A percentile compares a stretch with the other conserved stretches of the same genome.
phyloP scores from a whole-genome alignment of 331 rosid species.

The Acacia pycnantha region DNA sequence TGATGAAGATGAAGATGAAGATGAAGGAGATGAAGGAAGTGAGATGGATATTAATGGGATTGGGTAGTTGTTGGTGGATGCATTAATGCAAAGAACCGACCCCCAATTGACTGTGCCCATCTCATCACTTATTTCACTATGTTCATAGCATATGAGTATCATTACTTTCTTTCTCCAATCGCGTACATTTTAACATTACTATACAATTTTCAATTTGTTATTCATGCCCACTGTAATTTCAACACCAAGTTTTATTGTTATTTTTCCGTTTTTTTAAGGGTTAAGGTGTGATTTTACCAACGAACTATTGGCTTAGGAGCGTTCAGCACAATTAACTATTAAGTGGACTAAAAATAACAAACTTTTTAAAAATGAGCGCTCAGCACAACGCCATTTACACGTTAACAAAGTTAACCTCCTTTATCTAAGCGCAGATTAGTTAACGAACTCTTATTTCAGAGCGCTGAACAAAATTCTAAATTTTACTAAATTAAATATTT shows the following conservation, averaged over 20 bases:
- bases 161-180: not conserved
- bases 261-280: no score
- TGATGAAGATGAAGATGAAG: not conserved
- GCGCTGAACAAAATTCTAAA: no score
- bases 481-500: no score
- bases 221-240: not conserved
- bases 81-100: constrained; percentile 37
- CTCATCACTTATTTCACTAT: not conserved
- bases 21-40: not conserved
- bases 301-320: no score
- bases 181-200: not conserved
- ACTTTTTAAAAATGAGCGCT: no score
- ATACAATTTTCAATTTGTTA: not conserved
- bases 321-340: no score
- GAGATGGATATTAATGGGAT: constrained; percentile 40
- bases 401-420: no score
- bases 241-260: not conserved
- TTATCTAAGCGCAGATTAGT: no score
- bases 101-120: not conserved
- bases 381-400: no score
- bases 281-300: no score
- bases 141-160: not conserved
- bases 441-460: no score
- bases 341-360: no score
- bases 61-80: constrained; percentile 45